A percentile compares a stretch with the other conserved stretches of the same genome.
phyloP scores from a whole-genome alignment of 2,329 filamentous ascomycete species.

The Colletotrichum costaricense region DNA sequence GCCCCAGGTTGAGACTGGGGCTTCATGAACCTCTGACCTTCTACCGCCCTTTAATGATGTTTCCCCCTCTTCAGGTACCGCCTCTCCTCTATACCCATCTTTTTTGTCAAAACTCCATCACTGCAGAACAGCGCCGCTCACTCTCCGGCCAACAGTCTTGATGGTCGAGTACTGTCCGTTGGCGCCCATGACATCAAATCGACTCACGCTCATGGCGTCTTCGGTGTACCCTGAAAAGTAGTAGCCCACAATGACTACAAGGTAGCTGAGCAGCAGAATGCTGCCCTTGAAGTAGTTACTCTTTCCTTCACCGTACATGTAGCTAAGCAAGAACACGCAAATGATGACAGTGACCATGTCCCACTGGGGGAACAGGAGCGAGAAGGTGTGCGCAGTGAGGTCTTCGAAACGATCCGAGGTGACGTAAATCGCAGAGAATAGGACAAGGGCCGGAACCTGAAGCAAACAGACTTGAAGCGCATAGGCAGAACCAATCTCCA shows the following conservation, averaged over 20 bases:
- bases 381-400: conserved; percentile 74
- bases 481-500: conserved; percentile 99
- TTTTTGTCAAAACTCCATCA: not conserved
- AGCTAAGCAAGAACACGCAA: conserved; percentile 94
- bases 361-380: conserved; percentile 97
- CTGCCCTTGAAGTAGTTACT: conserved; percentile 99
- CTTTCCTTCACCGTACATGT: conserved; percentile 98
- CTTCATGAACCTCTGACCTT: not conserved
- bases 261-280: conserved; percentile 90
- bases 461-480: conserved; percentile 95
- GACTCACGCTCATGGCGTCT: conserved; percentile 54
- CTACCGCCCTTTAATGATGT: conserved; percentile 7
- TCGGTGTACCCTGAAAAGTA: conserved; percentile 78
- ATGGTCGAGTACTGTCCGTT: conserved; percentile 63
- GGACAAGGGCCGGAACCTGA: conserved; percentile 91
- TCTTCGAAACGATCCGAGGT: conserved; percentile 50
- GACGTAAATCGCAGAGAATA: conserved; percentile 84
- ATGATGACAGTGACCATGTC: conserved; percentile 98
- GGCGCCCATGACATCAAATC: conserved; percentile 65
- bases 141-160: conserved; percentile 64
- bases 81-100: not conserved
- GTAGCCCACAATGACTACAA: conserved; percentile 92
- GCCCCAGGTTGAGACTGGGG: not conserved
- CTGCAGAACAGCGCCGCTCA: conserved; percentile 49
- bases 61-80: conserved; percentile 11